Percentiles rank a stretch among this genome's conserved stretches.
Evolutionary conservation across 805 yeast genomes (phyloP).

Genomic region (Kluyveromyces siamensis): DNA sequence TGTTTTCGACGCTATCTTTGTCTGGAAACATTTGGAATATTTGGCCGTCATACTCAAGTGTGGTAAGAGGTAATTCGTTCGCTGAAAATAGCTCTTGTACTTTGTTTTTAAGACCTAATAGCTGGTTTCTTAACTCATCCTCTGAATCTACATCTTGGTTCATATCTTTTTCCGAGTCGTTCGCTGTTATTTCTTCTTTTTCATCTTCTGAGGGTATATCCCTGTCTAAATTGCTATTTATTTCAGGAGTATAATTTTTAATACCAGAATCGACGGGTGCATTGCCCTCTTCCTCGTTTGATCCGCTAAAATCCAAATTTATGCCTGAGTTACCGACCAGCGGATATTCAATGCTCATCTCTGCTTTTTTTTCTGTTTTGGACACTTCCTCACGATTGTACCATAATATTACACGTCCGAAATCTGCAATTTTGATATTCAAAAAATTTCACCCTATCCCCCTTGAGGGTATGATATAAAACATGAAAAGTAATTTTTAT

Average conservation of each 20-base stretch:
- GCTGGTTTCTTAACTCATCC: background rate
- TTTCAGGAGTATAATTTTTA: background rate
- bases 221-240: background rate
- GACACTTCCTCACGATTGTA: background rate
- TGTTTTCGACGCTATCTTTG: constrained; percentile 5
- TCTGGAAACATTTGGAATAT: constrained; percentile 17
- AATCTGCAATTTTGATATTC: background rate
- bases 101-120: background rate
- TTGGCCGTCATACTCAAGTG: constrained; percentile 15
- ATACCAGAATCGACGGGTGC: background rate
- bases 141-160: constrained; percentile 7
- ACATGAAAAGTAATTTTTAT: too few relatives aligned
- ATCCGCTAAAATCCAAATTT: background rate
- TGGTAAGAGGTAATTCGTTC: constrained; percentile 9
- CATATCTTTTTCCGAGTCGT: constrained; percentile 7
- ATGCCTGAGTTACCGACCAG: background rate
- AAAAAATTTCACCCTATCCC: too few relatives aligned
- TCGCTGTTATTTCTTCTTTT: constrained; percentile 11
- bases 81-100: background rate
- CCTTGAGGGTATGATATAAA: too few relatives aligned
- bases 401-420: background rate
- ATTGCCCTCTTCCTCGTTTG: background rate
- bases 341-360: background rate
- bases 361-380: background rate
- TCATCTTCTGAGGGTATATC: constrained; percentile 10